These are phyloP conservation scores for Madurella fahalii DNA, from an alignment of 2,329 filamentous ascomycete genomes.

Conservation along the genomic window DNA sequence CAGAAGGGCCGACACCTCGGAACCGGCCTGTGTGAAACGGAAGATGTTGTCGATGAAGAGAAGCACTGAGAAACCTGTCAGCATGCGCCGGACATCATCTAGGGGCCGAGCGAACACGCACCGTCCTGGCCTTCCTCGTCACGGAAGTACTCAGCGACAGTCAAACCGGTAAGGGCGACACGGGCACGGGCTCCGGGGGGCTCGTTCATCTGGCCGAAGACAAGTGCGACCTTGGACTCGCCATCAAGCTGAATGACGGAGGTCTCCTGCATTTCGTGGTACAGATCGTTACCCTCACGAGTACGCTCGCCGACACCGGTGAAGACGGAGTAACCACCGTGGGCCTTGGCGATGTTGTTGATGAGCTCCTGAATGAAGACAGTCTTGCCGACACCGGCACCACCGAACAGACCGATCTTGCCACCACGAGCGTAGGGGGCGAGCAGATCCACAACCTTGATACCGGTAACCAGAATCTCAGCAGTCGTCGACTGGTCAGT, in stretches of 20 bases:
- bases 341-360: conserved; percentile 99
- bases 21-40: conserved; percentile 97
- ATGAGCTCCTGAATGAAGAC: conserved; percentile 99
- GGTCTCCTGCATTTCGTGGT: conserved; percentile 99
- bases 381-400: conserved; percentile 99
- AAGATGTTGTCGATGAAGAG: conserved; percentile 99
- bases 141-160: conserved; percentile 67
- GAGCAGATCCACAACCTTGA: conserved; percentile 99
- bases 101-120: conserved; percentile 37
- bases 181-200: conserved; percentile 98
- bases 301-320: conserved; percentile 99
- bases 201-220: conserved; percentile 99
- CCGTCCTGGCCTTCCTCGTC: conserved; percentile 78
- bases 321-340: conserved; percentile 99
- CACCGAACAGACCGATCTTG: conserved; percentile 99
- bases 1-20: conserved; percentile 97
- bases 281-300: conserved; percentile 99
- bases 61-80: conserved; percentile 58
- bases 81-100: conserved; percentile 7
- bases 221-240: conserved; percentile 98
- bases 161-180: conserved; percentile 89
- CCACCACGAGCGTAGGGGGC: conserved; percentile 99
- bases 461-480: conserved; percentile 97
- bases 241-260: conserved; percentile 98
- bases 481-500: conserved; percentile 92